These are phyloP conservation scores for Xylaria sp. DNA, from an alignment of 2,329 filamentous ascomycete genomes.

Conservation along the genomic window DNA sequence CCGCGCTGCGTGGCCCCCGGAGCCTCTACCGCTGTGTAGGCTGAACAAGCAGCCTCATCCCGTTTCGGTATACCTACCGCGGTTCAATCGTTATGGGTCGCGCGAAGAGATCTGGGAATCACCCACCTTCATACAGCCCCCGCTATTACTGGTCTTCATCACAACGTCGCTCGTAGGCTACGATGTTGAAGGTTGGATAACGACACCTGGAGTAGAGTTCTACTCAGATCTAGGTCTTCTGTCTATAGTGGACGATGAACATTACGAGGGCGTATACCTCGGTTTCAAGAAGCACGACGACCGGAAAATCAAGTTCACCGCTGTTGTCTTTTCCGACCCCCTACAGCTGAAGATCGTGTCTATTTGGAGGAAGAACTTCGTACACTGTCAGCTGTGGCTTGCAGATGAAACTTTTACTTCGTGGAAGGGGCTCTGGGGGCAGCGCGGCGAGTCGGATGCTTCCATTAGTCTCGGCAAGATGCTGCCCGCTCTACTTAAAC, in stretches of 20 bases:
- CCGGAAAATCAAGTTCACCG: background rate
- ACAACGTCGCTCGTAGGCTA: background rate
- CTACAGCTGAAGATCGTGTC: background rate
- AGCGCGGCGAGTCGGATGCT: background rate
- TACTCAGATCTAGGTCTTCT: background rate
- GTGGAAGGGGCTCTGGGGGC: background rate
- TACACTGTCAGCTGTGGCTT: background rate
- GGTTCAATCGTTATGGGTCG: background rate
- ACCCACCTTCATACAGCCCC: background rate
- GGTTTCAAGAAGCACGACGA: background rate
- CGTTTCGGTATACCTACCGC: background rate
- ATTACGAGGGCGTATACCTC: background rate
- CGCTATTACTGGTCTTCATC: background rate
- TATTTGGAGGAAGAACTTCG: background rate
- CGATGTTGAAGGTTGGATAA: background rate
- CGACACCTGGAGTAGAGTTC: background rate
- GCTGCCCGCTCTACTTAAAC: background rate
- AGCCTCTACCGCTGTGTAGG: background rate
- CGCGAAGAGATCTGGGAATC: background rate
- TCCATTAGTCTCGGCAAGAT: background rate
- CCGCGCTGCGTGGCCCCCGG: background rate
- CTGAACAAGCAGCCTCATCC: background rate
- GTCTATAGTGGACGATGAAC: background rate
- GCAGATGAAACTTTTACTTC: background rate
- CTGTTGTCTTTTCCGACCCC: background rate